Evolutionary conservation across 2,329 filamentous ascomycete species (phyloP).

Genomic region (Fusarium fujikuroi): DNA sequence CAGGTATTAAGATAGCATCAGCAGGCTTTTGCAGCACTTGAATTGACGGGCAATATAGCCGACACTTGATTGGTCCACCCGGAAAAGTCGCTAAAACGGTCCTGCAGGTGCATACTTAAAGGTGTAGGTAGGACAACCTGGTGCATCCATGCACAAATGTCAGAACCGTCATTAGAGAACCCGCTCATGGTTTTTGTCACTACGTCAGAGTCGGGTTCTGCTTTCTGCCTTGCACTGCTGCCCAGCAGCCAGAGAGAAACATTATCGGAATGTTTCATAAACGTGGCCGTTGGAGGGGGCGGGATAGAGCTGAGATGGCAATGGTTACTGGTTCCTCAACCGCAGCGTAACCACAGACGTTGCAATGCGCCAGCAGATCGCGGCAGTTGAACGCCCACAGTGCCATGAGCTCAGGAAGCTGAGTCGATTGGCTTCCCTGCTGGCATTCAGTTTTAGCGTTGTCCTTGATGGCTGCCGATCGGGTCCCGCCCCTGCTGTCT

Average conservation of each 20-base stretch:
- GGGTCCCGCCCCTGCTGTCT: constrained; percentile 43
- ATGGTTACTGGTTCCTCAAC: constrained; percentile 33
- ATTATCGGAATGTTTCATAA: constrained; percentile 26
- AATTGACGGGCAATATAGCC: constrained; percentile 8
- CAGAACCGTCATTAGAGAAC: constrained; percentile 29
- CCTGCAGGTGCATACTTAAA: constrained; percentile 43
- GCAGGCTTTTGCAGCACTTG: constrained; percentile 33
- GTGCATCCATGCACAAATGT: constrained; percentile 36
- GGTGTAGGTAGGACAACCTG: constrained; percentile 35
- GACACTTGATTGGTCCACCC: constrained; percentile 33
- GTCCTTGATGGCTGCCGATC: constrained; percentile 43
- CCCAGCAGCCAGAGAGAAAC: constrained; percentile 4
- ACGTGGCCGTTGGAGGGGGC: constrained; percentile 6
- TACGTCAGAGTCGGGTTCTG: constrained; percentile 18
- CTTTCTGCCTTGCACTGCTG: neutral
- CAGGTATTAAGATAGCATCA: constrained; percentile 43
- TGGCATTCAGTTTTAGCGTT: constrained; percentile 40
- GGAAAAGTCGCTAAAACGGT: constrained; percentile 42
- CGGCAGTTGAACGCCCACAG: constrained; percentile 45
- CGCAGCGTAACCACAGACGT: constrained; percentile 40
- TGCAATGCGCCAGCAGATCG: constrained; percentile 41
- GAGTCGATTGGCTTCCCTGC: constrained; percentile 35
- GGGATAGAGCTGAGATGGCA: constrained; percentile 20
- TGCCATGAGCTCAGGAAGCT: constrained; percentile 36
- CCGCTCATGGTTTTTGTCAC: constrained; percentile 26